These are phyloP conservation scores for Fusarium floridanum DNA, from an alignment of 2,329 filamentous ascomycete species.

Conservation along the genomic window DNA sequence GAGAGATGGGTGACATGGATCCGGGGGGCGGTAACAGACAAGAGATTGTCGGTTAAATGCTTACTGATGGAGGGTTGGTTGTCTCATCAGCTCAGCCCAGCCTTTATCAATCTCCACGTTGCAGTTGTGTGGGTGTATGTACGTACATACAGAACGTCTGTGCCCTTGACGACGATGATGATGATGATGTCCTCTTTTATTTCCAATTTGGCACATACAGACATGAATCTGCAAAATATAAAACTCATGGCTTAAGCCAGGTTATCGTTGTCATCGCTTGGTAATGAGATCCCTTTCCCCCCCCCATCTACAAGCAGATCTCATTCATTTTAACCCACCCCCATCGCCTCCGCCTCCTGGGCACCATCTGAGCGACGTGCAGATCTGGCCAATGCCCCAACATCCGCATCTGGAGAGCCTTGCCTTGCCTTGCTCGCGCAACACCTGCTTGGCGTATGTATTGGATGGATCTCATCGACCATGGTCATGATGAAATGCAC, in stretches of 20 bases:
- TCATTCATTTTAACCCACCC: constrained; percentile 5
- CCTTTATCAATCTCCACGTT: constrained; percentile 11
- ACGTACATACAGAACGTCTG: not conserved
- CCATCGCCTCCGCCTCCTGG: constrained; percentile 16
- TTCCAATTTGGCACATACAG: not conserved
- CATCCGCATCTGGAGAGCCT: constrained; percentile 31
- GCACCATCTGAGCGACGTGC: constrained; percentile 35
- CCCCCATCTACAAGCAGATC: constrained; percentile 11
- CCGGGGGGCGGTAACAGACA: constrained; percentile 9
- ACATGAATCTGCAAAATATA: not conserved
- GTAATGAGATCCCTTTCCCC: not conserved
- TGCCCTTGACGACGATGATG: not conserved
- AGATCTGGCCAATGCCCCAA: constrained; percentile 23
- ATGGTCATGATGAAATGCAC: not conserved
- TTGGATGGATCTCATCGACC: not conserved
- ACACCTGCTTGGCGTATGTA: not conserved
- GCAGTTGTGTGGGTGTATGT: not conserved
- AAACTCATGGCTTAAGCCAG: not conserved
- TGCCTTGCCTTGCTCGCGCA: constrained; percentile 13
- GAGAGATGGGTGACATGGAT: constrained; percentile 29
- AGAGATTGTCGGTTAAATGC: not conserved
- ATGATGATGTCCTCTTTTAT: not conserved
- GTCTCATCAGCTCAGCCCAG: not conserved
- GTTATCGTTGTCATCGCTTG: constrained; percentile 19
- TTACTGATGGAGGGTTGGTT: not conserved